A percentile compares a stretch with the other conserved stretches of the same genome.
Evolutionary conservation across 1,284 basidiomycete species (phyloP).

Genomic region (Heterobasidion irregulare): DNA sequence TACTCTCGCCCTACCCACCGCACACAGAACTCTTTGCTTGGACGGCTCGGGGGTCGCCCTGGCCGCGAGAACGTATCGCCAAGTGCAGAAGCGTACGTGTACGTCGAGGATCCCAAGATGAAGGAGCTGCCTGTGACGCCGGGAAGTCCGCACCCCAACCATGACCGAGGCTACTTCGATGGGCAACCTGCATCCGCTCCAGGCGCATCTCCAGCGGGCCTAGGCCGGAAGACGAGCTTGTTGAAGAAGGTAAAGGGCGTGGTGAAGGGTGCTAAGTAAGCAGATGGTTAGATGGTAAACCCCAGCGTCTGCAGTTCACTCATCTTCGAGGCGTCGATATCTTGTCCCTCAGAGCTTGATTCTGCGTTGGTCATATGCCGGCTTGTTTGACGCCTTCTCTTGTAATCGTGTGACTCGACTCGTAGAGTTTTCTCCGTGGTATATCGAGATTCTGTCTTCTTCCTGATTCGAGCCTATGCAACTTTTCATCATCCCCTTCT

Average conservation of each 20-base stretch:
- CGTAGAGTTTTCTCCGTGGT: neutral
- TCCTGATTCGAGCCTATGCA: neutral
- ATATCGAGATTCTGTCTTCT: neutral
- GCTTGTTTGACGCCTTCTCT: too few relatives aligned
- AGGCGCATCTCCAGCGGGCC: constrained; percentile 26
- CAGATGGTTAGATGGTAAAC: neutral
- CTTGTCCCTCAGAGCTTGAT: neutral
- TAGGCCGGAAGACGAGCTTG: constrained; percentile 68
- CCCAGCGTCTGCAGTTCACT: neutral
- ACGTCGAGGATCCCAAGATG: constrained; percentile 49
- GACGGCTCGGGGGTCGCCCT: constrained; percentile 45
- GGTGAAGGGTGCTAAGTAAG: constrained; percentile 48
- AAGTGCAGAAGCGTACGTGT: constrained; percentile 45
- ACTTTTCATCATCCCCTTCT: neutral
- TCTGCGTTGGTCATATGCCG: too few relatives aligned
- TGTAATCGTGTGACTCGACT: too few relatives aligned
- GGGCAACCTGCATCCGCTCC: constrained; percentile 12
- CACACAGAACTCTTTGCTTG: constrained; percentile 63
- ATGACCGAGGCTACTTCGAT: constrained; percentile 40
- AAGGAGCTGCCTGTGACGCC: constrained; percentile 63
- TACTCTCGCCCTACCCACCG: constrained; percentile 51
- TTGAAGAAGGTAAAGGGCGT: constrained; percentile 71
- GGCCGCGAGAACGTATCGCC: constrained; percentile 21
- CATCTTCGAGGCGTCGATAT: neutral
- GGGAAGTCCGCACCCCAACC: constrained; percentile 4